phyloP scores from a whole-genome alignment of 225 moss, liverwort and hornwort genomes.

The Straminergon stramineum region DNA sequence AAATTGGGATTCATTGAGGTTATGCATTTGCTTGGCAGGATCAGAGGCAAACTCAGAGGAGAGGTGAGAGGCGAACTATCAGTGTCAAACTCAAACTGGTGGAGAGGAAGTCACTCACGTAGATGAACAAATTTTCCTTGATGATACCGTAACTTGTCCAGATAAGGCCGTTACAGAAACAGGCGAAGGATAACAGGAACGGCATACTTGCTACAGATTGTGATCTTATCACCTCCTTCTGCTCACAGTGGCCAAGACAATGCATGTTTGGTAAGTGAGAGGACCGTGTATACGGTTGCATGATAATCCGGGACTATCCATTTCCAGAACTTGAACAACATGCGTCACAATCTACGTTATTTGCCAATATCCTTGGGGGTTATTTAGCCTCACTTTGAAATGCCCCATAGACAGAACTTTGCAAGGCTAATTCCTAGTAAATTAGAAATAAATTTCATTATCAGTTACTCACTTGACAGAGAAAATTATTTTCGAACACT shows the following conservation, averaged over 20 bases:
- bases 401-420: background rate
- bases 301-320: background rate
- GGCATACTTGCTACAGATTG: conserved; percentile 68
- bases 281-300: too few species aligned
- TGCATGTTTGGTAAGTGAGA: background rate
- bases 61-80: background rate
- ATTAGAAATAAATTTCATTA: background rate
- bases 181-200: conserved; percentile 51
- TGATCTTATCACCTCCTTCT: conserved; percentile 69
- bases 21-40: background rate
- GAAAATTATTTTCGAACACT: background rate
- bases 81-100: background rate
- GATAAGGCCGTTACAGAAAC: conserved; percentile 60
- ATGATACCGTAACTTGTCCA: conserved; percentile 68
- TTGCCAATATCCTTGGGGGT: background rate
- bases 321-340: background rate
- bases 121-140: conserved; percentile 65
- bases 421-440: background rate
- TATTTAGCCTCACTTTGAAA: background rate
- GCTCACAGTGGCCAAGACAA: background rate
- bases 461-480: too few species aligned
- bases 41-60: background rate
- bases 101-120: conserved; percentile 32
- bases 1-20: background rate
- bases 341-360: background rate